A percentile compares a stretch with the other conserved stretches of the same genome.
Evolutionary conservation across 352 stramenopile species (phyloP).

Genomic region (Globisporangium viniferum): DNA sequence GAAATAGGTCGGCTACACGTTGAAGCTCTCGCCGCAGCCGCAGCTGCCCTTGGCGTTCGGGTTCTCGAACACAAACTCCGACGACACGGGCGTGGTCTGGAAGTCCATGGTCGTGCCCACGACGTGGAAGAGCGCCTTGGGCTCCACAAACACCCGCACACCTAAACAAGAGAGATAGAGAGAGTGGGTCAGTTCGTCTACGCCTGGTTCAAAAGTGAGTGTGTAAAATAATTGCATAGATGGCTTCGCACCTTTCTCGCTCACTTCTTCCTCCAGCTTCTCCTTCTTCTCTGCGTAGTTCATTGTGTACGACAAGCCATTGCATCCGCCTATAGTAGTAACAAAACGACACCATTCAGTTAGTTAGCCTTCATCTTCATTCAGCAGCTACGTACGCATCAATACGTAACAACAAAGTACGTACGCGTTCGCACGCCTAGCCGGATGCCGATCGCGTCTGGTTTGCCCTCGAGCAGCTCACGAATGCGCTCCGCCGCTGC

Average conservation of each 20-base stretch:
- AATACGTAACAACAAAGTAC: conserved; percentile 15
- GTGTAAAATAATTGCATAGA: background rate
- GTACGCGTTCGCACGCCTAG: conserved; percentile 93
- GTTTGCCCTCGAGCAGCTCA: conserved; percentile 80
- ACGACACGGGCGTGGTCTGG: conserved; percentile 95
- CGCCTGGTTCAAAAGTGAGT: conserved; percentile 4
- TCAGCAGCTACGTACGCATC: background rate
- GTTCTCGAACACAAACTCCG: conserved; percentile 99
- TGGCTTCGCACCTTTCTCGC: conserved; percentile 59
- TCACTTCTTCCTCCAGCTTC: conserved; percentile 93
- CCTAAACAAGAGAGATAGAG: conserved; percentile 31
- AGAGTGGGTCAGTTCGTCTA: background rate
- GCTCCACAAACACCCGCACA: conserved; percentile 97
- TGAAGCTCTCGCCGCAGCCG: conserved; percentile 99
- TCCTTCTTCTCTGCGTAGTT: conserved; percentile 98
- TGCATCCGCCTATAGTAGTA: conserved; percentile 90
- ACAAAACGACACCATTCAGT: background rate
- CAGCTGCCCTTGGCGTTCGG: conserved; percentile 99
- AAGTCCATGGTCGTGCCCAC: conserved; percentile 99
- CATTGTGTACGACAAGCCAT: conserved; percentile 98
- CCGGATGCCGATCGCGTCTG: conserved; percentile 92
- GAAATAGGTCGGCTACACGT: conserved; percentile 79
- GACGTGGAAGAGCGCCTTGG: conserved; percentile 98
- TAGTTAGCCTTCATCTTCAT: background rate
- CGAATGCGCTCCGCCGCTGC: conserved; percentile 85